Conservation (phyloP, 2,329 filamentous ascomycete species). For the Canariomyces notabilis region DNA sequence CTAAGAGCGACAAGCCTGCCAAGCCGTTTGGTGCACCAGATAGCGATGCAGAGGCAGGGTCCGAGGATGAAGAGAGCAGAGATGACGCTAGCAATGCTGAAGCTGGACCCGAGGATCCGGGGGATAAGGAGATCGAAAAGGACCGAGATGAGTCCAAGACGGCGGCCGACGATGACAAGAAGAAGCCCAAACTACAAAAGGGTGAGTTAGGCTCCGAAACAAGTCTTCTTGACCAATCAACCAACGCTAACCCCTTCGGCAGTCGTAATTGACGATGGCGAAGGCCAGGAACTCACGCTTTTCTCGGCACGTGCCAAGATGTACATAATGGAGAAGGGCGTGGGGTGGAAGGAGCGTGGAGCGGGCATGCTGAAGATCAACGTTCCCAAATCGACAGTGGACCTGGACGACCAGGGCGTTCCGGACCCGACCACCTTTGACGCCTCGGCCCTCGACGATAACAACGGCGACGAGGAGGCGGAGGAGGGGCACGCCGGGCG, state of each 20-base stretch:
- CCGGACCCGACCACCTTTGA: slow-evolving; percentile 52
- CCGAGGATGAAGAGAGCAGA: slow-evolving; percentile 47
- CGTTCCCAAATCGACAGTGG: slow-evolving; percentile 54
- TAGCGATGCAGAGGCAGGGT: slow-evolving; percentile 53
- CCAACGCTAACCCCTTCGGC: slow-evolving; percentile 5
- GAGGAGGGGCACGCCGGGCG: slow-evolving; percentile 26
- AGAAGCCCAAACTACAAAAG: slow-evolving; percentile 62
- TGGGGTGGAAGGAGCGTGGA: slow-evolving; percentile 86
- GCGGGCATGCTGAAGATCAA: slow-evolving; percentile 82
- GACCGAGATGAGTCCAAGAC: slow-evolving; percentile 47
- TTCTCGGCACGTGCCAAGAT: slow-evolving; percentile 77
- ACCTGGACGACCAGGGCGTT: slow-evolving; percentile 48
- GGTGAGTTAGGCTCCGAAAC: slow-evolving; percentile 45
- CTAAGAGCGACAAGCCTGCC: slow-evolving; percentile 55
- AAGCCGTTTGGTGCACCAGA: slow-evolving; percentile 75
- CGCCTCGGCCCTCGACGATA: slow-evolving; percentile 45
- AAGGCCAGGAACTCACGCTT: slow-evolving; percentile 73
- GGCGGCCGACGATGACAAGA: slow-evolving; percentile 52
- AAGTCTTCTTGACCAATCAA: too few relatives aligned
- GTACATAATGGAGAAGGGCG: slow-evolving; percentile 67
- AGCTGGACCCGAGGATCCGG: slow-evolving; percentile 45
- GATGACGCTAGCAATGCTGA: slow-evolving; percentile 41
- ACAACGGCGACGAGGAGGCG: slow-evolving; percentile 45
- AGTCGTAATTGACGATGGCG: slow-evolving; percentile 77
- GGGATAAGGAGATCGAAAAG: slow-evolving; percentile 47